phyloP scores from a whole-genome alignment of 371 early-diverging fungal species.

The Batkoa obscura region DNA sequence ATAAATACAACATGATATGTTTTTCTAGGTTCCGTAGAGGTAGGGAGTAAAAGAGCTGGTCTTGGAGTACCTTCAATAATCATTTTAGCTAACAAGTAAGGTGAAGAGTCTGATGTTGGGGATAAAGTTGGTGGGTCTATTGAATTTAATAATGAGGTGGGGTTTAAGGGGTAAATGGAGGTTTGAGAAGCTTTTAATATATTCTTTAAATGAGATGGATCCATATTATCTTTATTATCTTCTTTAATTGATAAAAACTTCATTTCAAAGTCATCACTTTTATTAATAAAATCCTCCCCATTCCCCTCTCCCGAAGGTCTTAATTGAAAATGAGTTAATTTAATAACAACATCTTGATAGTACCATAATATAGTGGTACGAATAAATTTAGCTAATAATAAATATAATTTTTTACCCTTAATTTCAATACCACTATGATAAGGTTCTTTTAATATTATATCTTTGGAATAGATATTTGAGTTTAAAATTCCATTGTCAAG shows the following conservation, averaged over 20 bases:
- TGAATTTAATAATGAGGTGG: too few species aligned
- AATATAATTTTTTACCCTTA: not conserved
- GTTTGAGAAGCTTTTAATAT: not conserved
- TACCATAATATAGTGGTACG: not conserved
- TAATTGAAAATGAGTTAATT: not conserved
- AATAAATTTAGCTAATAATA: not conserved
- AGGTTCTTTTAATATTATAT: constrained; percentile 1
- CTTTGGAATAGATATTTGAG: not conserved
- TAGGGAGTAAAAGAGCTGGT: not conserved
- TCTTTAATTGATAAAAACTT: not conserved
- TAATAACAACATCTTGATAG: not conserved
- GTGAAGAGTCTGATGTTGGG: not conserved
- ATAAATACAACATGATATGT: not conserved
- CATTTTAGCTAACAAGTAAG: not conserved
- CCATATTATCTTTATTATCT: not conserved
- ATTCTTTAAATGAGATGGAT: not conserved
- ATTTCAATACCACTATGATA: not conserved
- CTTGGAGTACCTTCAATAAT: not conserved
- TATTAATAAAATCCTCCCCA: not conserved
- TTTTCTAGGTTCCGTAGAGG: not conserved
- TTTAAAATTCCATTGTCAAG: not conserved
- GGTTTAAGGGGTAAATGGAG: not conserved
- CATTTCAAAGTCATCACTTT: not conserved
- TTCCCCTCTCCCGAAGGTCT: not conserved
- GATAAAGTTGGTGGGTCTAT: too few species aligned